Evolutionary conservation across 805 yeast genomes (phyloP), one percentile per base, ranked within the genome.

Genomic region (Sugiyamaella boreocaroliniensis): DNA sequence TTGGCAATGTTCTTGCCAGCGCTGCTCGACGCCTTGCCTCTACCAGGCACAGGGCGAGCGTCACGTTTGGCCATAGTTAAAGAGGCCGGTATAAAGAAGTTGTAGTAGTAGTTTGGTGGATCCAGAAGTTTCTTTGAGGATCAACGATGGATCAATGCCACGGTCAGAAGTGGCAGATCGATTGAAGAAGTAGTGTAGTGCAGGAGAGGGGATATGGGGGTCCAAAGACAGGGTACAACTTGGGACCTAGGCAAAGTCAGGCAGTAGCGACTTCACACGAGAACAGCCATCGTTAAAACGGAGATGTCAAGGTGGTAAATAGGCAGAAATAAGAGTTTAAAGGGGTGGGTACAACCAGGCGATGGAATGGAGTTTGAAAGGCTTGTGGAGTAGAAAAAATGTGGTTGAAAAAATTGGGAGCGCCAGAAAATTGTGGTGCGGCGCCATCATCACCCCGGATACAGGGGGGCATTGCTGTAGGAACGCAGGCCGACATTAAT

Each of bases 1-100:
- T 50, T 22, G 15, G 53, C 54, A 22, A 55, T 19, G 44, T 45
- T 53, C 34, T 55, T 55, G 32, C 58, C 58, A 1, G 58, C 54
- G 14, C 19, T 14, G n/a, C 26, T n/a, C 14, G 51, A 47, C 14
- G 44, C 44, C 32, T 18, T 40, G 45, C 50, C 34, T 19, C 37
- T 10, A 10, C 37, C 37, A 9, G 37, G 37, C 37, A 32, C 37
- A 32, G 37, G 37, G n/a, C 37, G 12, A 32, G 37, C 37, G 5
- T 32, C 37, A 14, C n/a, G 37, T 32, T 32, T 32, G 11, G 37
- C 37, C 37, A 32, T 32, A 11, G 8, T 32, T 32, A 3, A 14
- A 3, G 37, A 14, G 12, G 37, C n/a, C n/a, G 11, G 37, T 32
- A 32, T 22, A 22, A 22, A 22, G 26, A 4, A 6, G 26, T 3